Evolutionary conservation across 805 yeast genomes (phyloP), one percentile per base, ranked within the genome.

Genomic region (Teunomyces kruisii): DNA sequence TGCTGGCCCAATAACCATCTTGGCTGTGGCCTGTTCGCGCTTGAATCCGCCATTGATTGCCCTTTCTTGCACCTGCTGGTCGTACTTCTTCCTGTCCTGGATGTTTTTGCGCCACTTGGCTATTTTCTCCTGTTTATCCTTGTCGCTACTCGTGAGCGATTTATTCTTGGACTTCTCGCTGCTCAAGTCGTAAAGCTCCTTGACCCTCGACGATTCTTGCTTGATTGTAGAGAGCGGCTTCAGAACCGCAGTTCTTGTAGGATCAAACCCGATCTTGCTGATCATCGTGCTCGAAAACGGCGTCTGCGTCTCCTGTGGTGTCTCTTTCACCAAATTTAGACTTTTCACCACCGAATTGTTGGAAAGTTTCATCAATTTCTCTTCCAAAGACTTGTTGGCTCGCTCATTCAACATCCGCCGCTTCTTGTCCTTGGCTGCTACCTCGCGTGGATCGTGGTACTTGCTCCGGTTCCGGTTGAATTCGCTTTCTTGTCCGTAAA

Each of bases 231-330:
- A 24, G 5, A 37, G 17, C 9, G 40, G 22, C 13, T 37, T 37
- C 40, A 14, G 24, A 14, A 27, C n/a, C 6, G 19, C 24, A 15
- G 19, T 8, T 26, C 32, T 26, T 12, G 79, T 74, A 2, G 84
- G 84, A 57, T 79, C 83, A 52, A 74, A 79, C 2, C 84, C 85
- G 33, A 79, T 58, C 12, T 62, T 59, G 14, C 64, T 61, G 13
- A 79, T 55, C 29, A 72, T 61, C 2, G 67, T 61, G 37, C 43
- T 28, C 50, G 57, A 50, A 48, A 41, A 40, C 50, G 57, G 40
- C 46, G 51, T 28, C 46, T 39, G 2, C 49, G 13, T 10, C 54
- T 4, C 51, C 47, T 12, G 48, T 44, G 29, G 32, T 40, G 32
- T 43, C 39, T 43, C 39, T 10, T 52, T 46, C 35, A 48, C 51